Base-by-base conservation (phyloP, 768 basidiomycete species). In the Termitomyces sp. region DNA sequence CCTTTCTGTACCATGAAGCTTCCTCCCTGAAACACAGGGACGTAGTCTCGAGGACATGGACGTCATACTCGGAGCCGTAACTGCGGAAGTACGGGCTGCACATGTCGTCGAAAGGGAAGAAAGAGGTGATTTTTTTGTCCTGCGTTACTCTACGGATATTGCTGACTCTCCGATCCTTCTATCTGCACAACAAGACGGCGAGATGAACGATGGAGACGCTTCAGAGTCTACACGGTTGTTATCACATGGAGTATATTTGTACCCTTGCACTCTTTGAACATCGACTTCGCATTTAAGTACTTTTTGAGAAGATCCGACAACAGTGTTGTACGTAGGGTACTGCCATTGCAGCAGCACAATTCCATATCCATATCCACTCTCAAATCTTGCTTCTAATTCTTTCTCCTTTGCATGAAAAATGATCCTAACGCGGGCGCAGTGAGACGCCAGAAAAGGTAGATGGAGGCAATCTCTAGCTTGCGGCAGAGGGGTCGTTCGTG, bases 21-120 rank as follows among this genome's bases (percentile, higher is more conserved):
- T 82, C 40, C 77, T 85, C 52, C 84, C 83, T 0, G 84, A 85
- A 65, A 85, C 83, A 17, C 83, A 84, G 59, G 81, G 82, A 6
- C 77, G 73, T 42, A 76, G 75, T 63, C 69, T 82, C 62, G 79
- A 82, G 60, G 77, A 78, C 53, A 78, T 80, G 77, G 78, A 80
- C 62, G 57, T 78, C 53, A 74, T 78, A 35, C 78, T 80, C 52
- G 88, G 87, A 6, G 58, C 85, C 0, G 75, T 89, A 19, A 70
- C 72, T n/a, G 71, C 69, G 14, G 83, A 83, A 58, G 62, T 77
- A 53, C 80, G 87, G 40, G 70, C 74, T 38, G 76, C 69, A 1
- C 75, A 82, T 55, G 83, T 90, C 58, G 66, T 74, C 66, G 63
- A 73, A 74, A 34, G 74, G 79, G 59, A 71, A 66, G 58, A 74